These are phyloP conservation scores for Candida boleticola DNA, from an alignment of 805 yeast species.

Conservation along the genomic window DNA sequence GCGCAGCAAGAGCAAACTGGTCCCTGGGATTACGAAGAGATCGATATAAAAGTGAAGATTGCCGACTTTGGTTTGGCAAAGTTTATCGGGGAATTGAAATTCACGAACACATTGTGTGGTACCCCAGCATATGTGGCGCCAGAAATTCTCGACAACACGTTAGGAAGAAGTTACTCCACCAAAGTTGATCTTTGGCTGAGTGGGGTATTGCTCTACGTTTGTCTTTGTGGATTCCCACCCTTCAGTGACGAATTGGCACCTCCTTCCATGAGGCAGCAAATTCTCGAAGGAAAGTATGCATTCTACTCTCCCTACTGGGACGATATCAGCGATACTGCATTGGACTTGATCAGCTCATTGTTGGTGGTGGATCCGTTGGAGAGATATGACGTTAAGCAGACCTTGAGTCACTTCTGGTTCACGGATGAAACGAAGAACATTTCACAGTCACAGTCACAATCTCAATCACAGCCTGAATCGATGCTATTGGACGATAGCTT, in stretches of 20 bases:
- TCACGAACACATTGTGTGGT: constrained; percentile 79
- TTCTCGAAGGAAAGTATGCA: constrained; percentile 62
- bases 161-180: constrained; percentile 57
- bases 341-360: constrained; percentile 64
- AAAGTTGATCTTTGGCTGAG: constrained; percentile 82
- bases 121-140: constrained; percentile 90
- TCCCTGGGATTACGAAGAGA: constrained; percentile 61
- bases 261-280: constrained; percentile 75
- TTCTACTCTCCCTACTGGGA: constrained; percentile 84
- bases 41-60: constrained; percentile 65
- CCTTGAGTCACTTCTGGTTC: constrained; percentile 48
- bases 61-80: constrained; percentile 81
- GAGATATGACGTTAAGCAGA: constrained; percentile 39
- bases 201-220: constrained; percentile 74
- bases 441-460: constrained; percentile 1
- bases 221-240: constrained; percentile 83
- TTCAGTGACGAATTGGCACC: constrained; percentile 82
- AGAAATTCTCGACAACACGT: constrained; percentile 57
- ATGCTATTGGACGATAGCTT: constrained; percentile 5
- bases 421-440: constrained; percentile 19
- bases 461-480: constrained; percentile 4
- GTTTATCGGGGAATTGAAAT: constrained; percentile 67
- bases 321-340: constrained; percentile 57
- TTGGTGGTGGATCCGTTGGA: constrained; percentile 52
- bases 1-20: constrained; percentile 35